These are phyloP conservation scores for Aspergillus piperis DNA, from an alignment of 2,329 filamentous ascomycete genomes.

Conservation along the genomic window DNA sequence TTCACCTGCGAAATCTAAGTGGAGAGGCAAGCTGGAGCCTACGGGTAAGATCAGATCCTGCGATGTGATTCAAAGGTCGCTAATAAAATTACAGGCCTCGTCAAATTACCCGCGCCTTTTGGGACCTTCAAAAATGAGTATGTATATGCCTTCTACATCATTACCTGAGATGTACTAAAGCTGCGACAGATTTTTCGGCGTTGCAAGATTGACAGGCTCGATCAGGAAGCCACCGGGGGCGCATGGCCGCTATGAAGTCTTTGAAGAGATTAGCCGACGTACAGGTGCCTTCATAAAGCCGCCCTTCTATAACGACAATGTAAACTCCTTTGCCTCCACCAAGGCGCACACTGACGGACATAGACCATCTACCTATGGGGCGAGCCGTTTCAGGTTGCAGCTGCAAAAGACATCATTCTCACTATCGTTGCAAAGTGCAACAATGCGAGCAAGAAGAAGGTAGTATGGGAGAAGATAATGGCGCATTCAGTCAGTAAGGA, in stretches of 20 bases:
- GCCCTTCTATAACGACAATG: slow-evolving; percentile 27
- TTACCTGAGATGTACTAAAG: background rate
- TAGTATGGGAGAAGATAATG: slow-evolving; percentile 28
- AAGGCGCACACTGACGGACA: background rate
- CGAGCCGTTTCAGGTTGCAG: slow-evolving; percentile 23
- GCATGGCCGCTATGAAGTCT: slow-evolving; percentile 24
- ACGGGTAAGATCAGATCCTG: slow-evolving; percentile 17
- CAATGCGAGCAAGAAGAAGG: slow-evolving; percentile 19
- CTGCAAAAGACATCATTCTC: slow-evolving; percentile 25
- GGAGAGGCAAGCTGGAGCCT: slow-evolving; percentile 23
- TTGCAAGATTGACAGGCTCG: slow-evolving; percentile 15
- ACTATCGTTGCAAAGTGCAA: slow-evolving; percentile 23
- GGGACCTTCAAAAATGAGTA: slow-evolving; percentile 28
- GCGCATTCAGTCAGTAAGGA: slow-evolving; percentile 30
- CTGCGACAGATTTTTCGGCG: slow-evolving; percentile 22
- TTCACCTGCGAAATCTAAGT: slow-evolving; percentile 27
- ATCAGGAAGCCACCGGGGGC: background rate
- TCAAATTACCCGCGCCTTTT: slow-evolving; percentile 23
- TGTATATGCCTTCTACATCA: background rate
- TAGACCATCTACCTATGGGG: slow-evolving; percentile 33
- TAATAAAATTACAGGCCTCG: slow-evolving; percentile 10
- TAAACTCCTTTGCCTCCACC: slow-evolving; percentile 9
- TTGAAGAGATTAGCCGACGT: slow-evolving; percentile 29
- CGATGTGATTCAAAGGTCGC: background rate
- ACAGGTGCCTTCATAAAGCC: slow-evolving; percentile 32